phyloP scores from a whole-genome alignment of 805 yeast species.

The Wickerhamiella brachini region DNA sequence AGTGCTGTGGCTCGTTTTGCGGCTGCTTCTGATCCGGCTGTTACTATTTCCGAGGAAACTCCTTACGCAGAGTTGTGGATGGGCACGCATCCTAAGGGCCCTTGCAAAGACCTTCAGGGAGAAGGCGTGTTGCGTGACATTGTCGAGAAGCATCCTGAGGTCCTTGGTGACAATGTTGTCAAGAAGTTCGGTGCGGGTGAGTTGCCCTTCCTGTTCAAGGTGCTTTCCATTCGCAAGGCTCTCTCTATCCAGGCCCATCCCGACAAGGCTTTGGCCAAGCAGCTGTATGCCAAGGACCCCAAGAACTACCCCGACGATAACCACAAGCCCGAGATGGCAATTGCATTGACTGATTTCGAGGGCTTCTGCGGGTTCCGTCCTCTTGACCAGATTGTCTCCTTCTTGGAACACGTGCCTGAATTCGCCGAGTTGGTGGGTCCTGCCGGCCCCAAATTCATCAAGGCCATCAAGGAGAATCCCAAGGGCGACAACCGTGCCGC shows the following conservation, averaged over 20 bases:
- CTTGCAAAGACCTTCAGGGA: slow-evolving; percentile 45
- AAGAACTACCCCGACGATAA: slow-evolving; percentile 93
- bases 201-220: slow-evolving; percentile 88
- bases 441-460: slow-evolving; percentile 38
- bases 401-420: slow-evolving; percentile 65
- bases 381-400: slow-evolving; percentile 54
- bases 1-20: slow-evolving; percentile 90
- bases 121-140: slow-evolving; percentile 44
- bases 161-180: slow-evolving; percentile 46
- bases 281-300: slow-evolving; percentile 71
- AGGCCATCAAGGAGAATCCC: slow-evolving; percentile 17
- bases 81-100: slow-evolving; percentile 95
- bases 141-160: slow-evolving; percentile 44
- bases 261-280: slow-evolving; percentile 69
- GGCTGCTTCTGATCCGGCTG: slow-evolving; percentile 45
- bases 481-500: slow-evolving; percentile 45
- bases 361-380: slow-evolving; percentile 98
- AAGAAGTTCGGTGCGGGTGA: slow-evolving; percentile 59
- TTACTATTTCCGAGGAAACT: slow-evolving; percentile 50
- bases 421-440: slow-evolving; percentile 58
- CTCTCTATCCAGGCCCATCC: slow-evolving; percentile 97
- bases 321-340: slow-evolving; percentile 99
- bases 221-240: slow-evolving; percentile 82
- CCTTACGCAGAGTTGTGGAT: slow-evolving; percentile 99
- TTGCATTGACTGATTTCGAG: slow-evolving; percentile 90